Percentiles rank a stretch among this genome's conserved stretches.
phyloP scores from a whole-genome alignment of 768 basidiomycete species.

The Termitomyces sp. region DNA sequence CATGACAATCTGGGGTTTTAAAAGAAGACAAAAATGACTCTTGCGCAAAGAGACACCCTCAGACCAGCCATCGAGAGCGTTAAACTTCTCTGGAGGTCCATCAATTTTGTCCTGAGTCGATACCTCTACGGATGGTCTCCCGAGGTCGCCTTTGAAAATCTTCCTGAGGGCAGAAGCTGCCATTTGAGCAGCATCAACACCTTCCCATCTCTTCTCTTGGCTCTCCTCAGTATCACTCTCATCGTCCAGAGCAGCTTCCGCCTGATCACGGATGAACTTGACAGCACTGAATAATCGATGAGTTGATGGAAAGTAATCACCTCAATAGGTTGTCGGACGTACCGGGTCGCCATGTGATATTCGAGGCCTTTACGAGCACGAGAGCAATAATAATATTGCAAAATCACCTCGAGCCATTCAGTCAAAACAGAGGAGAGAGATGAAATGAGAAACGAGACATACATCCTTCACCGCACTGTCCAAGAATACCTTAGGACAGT shows the following conservation, averaged over 20 bases:
- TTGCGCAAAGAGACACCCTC: conserved; percentile 65
- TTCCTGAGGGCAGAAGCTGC: conserved; percentile 64
- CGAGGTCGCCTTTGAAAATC: conserved; percentile 52
- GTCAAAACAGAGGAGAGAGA: not conserved
- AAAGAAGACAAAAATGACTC: conserved; percentile 76
- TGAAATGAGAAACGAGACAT: conserved; percentile 24
- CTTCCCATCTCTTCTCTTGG: conserved; percentile 22
- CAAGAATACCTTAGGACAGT: conserved; percentile 78
- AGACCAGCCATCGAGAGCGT: conserved; percentile 69
- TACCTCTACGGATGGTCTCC: conserved; percentile 40
- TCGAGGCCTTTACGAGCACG: conserved; percentile 72
- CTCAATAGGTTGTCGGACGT: conserved; percentile 17
- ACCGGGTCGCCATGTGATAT: conserved; percentile 87
- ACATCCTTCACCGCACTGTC: conserved; percentile 78
- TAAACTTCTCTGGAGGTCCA: conserved; percentile 31
- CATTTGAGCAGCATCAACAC: conserved; percentile 51
- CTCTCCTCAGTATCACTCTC: conserved; percentile 20
- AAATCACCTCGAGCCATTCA: conserved; percentile 55
- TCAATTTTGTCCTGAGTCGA: conserved; percentile 17
- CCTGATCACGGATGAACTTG: conserved; percentile 85
- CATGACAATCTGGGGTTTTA: conserved; percentile 88
- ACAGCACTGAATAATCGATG: conserved; percentile 50
- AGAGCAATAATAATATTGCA: conserved; percentile 85
- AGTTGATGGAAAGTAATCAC: conserved; percentile 6
- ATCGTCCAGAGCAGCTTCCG: conserved; percentile 38